phyloP scores from a whole-genome alignment of 306 rosid genomes.

The Castanopsis chinensis region DNA sequence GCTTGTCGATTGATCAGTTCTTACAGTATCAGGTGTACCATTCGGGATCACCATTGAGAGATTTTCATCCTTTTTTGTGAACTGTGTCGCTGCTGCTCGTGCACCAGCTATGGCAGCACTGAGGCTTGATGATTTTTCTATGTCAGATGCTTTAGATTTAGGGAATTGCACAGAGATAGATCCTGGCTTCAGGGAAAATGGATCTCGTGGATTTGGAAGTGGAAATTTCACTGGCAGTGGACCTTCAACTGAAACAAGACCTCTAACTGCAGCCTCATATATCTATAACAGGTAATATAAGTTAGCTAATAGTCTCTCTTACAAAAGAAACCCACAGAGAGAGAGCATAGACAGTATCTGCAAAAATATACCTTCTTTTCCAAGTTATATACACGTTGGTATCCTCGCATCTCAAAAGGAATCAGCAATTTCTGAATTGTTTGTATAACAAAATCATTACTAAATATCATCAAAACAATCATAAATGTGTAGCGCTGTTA shows the following conservation, averaged over 20 bases:
- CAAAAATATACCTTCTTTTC: constrained; percentile 65
- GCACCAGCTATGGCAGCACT: constrained; percentile 84
- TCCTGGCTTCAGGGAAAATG: constrained; percentile 74
- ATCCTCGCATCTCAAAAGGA: constrained; percentile 98
- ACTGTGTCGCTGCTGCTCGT: constrained; percentile 79
- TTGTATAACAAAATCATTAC: neutral
- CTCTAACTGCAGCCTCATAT: constrained; percentile 80
- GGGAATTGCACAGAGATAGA: constrained; percentile 34
- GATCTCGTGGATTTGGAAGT: constrained; percentile 72
- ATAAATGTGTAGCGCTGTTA: constrained; percentile 2
- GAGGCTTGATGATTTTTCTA: constrained; percentile 57
- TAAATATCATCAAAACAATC: neutral
- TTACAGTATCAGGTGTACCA: constrained; percentile 1
- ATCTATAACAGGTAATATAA: constrained; percentile 39
- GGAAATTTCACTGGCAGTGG: constrained; percentile 73
- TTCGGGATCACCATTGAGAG: constrained; percentile 18
- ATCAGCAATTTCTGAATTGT: constrained; percentile 66
- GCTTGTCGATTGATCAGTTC: constrained; percentile 19
- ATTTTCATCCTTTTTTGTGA: constrained; percentile 55
- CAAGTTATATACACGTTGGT: constrained; percentile 87
- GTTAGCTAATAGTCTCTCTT: neutral
- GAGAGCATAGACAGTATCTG: neutral
- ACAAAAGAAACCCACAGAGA: constrained; percentile 10
- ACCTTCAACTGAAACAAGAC: constrained; percentile 55
- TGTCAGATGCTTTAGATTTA: constrained; percentile 46